Percentiles rank a stretch among this genome's conserved stretches.
Conservation (phyloP, 257 asterid genomes). For the Cynanchum wilfordii region DNA sequence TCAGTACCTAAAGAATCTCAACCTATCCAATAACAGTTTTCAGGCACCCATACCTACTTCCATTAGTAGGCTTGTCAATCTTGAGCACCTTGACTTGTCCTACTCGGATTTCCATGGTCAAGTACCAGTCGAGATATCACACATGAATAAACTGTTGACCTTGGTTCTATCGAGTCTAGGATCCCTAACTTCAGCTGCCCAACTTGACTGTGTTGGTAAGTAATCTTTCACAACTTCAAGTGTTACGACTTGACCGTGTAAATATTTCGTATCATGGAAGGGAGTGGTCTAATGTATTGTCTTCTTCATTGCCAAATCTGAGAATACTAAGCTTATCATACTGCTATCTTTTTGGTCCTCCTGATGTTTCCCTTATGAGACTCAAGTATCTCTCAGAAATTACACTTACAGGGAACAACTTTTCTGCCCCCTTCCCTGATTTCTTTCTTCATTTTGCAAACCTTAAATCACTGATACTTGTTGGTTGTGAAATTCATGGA, state of each 20-base stretch:
- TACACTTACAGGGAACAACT: conserved; percentile 25
- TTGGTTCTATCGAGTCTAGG: conserved; percentile 26
- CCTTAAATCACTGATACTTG: conserved; percentile 18
- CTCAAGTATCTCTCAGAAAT: conserved; percentile 38
- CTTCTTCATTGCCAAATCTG: conserved; percentile 6
- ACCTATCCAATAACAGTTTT: conserved; percentile 43
- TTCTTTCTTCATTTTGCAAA: conserved; percentile 23
- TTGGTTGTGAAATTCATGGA: conserved; percentile 23
- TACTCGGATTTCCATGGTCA: conserved; percentile 37
- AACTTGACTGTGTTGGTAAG: background rate
- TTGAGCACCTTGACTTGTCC: conserved; percentile 48
- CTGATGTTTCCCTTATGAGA: conserved; percentile 11
- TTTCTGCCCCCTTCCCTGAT: conserved; percentile 16
- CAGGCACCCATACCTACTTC: conserved; percentile 33
- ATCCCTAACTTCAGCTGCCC: conserved; percentile 1
- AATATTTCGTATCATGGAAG: conserved; percentile 8
- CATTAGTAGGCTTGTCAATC: conserved; percentile 29
- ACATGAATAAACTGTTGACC: conserved; percentile 29
- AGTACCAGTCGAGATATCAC: conserved; percentile 36
- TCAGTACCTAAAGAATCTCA: conserved; percentile 34
- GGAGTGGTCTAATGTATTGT: conserved; percentile 10
- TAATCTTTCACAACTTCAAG: background rate
- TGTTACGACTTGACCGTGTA: background rate
- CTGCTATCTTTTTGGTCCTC: conserved; percentile 12
- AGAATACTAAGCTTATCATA: background rate